Evolutionary conservation across 805 yeast species (phyloP).

Genomic region (Nakazawaea ambrosiae): DNA sequence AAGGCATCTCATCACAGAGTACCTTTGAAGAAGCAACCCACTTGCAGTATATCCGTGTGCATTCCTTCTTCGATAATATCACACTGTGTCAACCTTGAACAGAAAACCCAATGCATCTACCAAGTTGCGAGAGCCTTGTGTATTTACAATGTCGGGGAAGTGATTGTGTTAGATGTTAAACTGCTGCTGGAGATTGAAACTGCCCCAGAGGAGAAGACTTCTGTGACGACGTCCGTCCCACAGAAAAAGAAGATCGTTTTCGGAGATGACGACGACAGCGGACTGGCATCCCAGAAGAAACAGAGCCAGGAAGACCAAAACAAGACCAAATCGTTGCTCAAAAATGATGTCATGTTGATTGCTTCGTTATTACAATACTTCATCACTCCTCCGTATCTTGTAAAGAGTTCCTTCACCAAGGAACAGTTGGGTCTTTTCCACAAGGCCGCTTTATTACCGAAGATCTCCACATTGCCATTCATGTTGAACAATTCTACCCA

Average conservation of each 20-base stretch:
- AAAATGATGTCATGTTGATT: conserved; percentile 40
- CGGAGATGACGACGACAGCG: conserved; percentile 12
- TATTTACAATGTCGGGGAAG: conserved; percentile 63
- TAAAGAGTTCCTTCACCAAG: conserved; percentile 52
- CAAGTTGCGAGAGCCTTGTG: conserved; percentile 76
- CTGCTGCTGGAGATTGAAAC: conserved; percentile 17
- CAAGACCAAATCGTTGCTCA: conserved; percentile 9
- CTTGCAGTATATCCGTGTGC: conserved; percentile 39
- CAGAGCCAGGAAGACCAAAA: conserved; percentile 4
- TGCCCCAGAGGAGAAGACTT: conserved; percentile 15
- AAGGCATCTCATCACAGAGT: not conserved
- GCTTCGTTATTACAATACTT: conserved; percentile 72
- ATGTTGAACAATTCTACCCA: conserved; percentile 40
- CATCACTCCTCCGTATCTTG: conserved; percentile 78
- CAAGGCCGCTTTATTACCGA: conserved; percentile 65
- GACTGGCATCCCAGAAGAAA: conserved; percentile 14
- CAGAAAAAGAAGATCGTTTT: conserved; percentile 13
- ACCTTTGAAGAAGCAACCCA: conserved; percentile 1
- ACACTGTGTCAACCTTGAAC: conserved; percentile 53
- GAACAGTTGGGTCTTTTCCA: conserved; percentile 41
- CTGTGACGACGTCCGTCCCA: too few species aligned
- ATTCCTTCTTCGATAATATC: conserved; percentile 65
- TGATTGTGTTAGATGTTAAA: conserved; percentile 58
- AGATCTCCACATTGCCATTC: conserved; percentile 67
- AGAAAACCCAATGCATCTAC: conserved; percentile 65